Percentiles rank a stretch among this genome's conserved stretches.
Conservation (phyloP, 441 rosid species). For the Monsonia emarginata region DNA sequence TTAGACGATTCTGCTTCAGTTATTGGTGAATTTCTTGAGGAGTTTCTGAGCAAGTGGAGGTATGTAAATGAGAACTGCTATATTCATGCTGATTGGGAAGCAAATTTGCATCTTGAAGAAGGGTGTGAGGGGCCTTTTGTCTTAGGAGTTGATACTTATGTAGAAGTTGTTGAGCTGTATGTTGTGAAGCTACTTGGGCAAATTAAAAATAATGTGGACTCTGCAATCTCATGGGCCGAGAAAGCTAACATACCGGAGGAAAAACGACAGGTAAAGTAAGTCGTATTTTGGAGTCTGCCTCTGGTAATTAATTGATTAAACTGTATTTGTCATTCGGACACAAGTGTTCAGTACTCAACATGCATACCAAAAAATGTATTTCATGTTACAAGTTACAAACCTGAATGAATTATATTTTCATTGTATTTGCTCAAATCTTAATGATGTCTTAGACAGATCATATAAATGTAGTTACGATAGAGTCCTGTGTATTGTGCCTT, state of each 20-base stretch:
- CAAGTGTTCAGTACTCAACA: background rate
- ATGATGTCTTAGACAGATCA: background rate
- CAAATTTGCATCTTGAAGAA: conserved; percentile 19
- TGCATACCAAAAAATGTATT: background rate
- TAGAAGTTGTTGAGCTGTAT: conserved; percentile 62
- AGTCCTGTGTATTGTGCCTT: background rate
- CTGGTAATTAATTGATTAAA: background rate
- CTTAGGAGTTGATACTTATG: conserved; percentile 42
- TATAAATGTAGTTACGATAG: background rate
- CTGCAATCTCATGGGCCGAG: conserved; percentile 71
- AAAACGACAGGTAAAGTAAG: conserved; percentile 47
- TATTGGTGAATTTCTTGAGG: conserved; percentile 61
- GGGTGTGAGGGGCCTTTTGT: conserved; percentile 26
- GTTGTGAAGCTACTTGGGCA: conserved; percentile 49
- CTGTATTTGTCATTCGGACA: background rate
- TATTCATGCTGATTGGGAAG: conserved; percentile 25
- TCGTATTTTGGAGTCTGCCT: conserved; percentile 6
- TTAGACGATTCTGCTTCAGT: conserved; percentile 42
- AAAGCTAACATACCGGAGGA: conserved; percentile 65
- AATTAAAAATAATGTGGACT: conserved; percentile 34
- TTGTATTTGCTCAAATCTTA: background rate
- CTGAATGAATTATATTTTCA: background rate
- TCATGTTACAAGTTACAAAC: background rate
- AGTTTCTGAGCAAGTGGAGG: conserved; percentile 61
- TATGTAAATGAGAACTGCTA: conserved; percentile 36